Base-by-base conservation (phyloP, 176 grass and related monocot species). In the Avena insularis region DNA sequence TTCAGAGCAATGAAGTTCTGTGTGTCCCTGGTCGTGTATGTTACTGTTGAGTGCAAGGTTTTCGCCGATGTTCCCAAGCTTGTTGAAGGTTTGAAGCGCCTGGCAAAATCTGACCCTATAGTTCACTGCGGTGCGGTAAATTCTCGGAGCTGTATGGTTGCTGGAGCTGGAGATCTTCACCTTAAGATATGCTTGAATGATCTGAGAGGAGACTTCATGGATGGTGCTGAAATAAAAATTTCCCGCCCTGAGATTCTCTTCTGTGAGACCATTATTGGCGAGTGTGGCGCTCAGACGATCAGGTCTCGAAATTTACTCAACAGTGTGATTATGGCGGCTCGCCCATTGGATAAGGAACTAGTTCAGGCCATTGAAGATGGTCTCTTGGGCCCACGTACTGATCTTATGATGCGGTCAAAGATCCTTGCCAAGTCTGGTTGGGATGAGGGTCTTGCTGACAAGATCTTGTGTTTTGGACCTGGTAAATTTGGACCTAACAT, bases 381-480 rank as follows among this genome's bases (percentile, higher is more conserved):
- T 1, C 79, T 83, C 17, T 96, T 79, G 94, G 94, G 61, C 9
- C 91, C 94, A 16, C 86, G 87, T 43, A 92, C 93, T 79, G 91
- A 96, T 84, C 90, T 79, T 4, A 93, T 90, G 70, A 70, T 87
- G 1, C 74, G 91, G 10, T 83, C 91, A 8, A 93, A 96, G 82
- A 87, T 92, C 54, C 83, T 92, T 0, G 90, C 90, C 4, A 85
- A 93, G 29, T 96, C 88, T 19, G 91, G 91, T 6, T 96, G 94
- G 94, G 91, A 93, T 78, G 91, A 91, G 75, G 89, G 93, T 70
- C 87, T 96, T 21, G 87, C 91, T 12, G 90, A 96, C 87, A 93
- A 93, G 74, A 96, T 96, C 3, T 93, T 85, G 91, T 96, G 94
- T 63, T 96, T 96, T 16, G 94, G 94, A 20, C 94, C 94, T 46